Percentiles rank a stretch among this genome's conserved stretches.
These are phyloP conservation scores for Fusarium coffeatum DNA, from an alignment of 2,329 filamentous ascomycete species.

Conservation along the genomic window DNA sequence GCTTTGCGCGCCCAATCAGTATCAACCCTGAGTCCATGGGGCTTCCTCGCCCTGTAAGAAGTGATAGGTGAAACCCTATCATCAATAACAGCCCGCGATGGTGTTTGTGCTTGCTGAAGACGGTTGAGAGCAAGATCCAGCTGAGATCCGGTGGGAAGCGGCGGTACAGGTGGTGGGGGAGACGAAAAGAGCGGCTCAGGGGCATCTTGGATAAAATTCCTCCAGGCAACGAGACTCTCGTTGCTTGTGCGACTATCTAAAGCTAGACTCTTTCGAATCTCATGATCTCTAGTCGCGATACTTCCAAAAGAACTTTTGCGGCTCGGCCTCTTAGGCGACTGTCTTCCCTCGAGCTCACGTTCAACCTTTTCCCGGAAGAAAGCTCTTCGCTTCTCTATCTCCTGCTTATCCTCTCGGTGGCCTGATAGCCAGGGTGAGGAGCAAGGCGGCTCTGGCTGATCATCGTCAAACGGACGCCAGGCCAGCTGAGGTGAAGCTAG, in stretches of 20 bases:
- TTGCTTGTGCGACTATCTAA: constrained; percentile 33
- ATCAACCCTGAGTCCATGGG: constrained; percentile 43
- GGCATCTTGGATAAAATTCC: constrained; percentile 40
- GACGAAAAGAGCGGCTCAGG: constrained; percentile 42
- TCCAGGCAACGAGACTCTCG: constrained; percentile 42
- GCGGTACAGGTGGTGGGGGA: constrained; percentile 44
- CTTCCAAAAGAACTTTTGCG: constrained; percentile 29
- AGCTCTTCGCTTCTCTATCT: constrained; percentile 33
- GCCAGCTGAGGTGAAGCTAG: constrained; percentile 37
- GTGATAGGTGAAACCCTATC: constrained; percentile 4
- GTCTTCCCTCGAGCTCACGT: constrained; percentile 12
- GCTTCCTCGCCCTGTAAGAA: constrained; percentile 43
- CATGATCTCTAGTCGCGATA: constrained; percentile 20
- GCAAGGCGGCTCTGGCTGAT: constrained; percentile 34
- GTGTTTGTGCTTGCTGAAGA: constrained; percentile 13
- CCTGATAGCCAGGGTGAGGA: constrained; percentile 41
- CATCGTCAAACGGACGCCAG: constrained; percentile 46
- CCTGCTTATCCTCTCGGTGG: constrained; percentile 28
- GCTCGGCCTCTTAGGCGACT: constrained; percentile 10
- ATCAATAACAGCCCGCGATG: constrained; percentile 7
- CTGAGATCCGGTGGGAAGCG: constrained; percentile 38
- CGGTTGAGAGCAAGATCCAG: constrained; percentile 27
- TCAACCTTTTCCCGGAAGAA: constrained; percentile 44
- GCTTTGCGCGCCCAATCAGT: constrained; percentile 40
- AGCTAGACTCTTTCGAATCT: constrained; percentile 1